phyloP scores from a whole-genome alignment of 2,329 filamentous ascomycete genomes.

The Epichloe gansuensis region DNA sequence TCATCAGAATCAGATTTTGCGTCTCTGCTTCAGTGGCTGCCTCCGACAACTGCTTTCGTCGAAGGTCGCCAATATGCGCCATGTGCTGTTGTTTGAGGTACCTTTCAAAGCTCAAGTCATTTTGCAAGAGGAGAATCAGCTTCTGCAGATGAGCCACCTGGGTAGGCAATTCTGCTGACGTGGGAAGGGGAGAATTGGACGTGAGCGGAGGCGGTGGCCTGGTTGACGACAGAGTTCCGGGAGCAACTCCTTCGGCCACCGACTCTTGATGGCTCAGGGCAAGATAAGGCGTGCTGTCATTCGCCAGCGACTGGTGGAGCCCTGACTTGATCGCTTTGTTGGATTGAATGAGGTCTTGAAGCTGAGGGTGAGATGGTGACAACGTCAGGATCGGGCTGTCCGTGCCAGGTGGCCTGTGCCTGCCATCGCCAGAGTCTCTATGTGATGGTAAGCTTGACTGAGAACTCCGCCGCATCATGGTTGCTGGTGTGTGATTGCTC shows the following conservation, averaged over 20 bases:
- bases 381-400: constrained; percentile 51
- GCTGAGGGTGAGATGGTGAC: constrained; percentile 39
- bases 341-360: constrained; percentile 48
- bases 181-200: constrained; percentile 18
- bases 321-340: constrained; percentile 45
- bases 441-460: constrained; percentile 39
- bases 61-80: constrained; percentile 66
- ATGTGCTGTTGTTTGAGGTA: constrained; percentile 77
- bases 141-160: constrained; percentile 49
- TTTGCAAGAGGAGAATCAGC: constrained; percentile 63
- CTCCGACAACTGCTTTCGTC: constrained; percentile 61
- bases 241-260: constrained; percentile 23
- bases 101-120: constrained; percentile 71
- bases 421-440: constrained; percentile 31
- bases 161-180: constrained; percentile 21
- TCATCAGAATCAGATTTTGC: constrained; percentile 66
- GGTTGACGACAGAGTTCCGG: constrained; percentile 11
- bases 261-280: constrained; percentile 37
- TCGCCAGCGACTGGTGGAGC: constrained; percentile 40
- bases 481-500: constrained; percentile 25
- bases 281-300: constrained; percentile 46
- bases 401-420: constrained; percentile 21
- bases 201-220: constrained; percentile 15
- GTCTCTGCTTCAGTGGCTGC: constrained; percentile 71
- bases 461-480: constrained; percentile 28